These are phyloP conservation scores for Phytophthora ohioensis DNA, from an alignment of 352 stramenopile species.

Conservation along the genomic window DNA sequence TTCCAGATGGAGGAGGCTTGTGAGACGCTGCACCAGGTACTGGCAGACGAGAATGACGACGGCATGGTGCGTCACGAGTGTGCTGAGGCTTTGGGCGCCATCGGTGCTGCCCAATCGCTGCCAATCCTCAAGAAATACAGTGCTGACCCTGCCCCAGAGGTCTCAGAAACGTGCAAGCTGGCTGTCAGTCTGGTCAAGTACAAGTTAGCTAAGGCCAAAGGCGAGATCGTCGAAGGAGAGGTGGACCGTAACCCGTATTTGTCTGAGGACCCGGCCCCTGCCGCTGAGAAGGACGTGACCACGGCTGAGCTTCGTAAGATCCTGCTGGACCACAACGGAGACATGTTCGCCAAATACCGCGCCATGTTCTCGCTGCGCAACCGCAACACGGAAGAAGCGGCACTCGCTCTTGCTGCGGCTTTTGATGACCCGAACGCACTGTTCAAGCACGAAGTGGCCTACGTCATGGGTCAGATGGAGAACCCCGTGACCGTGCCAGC, in stretches of 20 bases:
- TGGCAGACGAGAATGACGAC: slow-evolving; percentile 91
- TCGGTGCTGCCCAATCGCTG: slow-evolving; percentile 88
- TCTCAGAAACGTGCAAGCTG: slow-evolving; percentile 96
- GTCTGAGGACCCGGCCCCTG: slow-evolving; percentile 96
- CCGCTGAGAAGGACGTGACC: slow-evolving; percentile 73
- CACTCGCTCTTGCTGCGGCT: slow-evolving; percentile 73
- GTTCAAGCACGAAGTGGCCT: slow-evolving; percentile 93
- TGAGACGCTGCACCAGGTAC: slow-evolving; percentile 75
- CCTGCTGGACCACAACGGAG: slow-evolving; percentile 84
- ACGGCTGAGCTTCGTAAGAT: slow-evolving; percentile 86
- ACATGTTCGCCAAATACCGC: slow-evolving; percentile 95
- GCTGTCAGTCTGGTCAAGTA: slow-evolving; percentile 94
- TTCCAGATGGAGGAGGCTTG: slow-evolving; percentile 93
- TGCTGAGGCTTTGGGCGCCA: slow-evolving; percentile 97
- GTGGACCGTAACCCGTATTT: slow-evolving; percentile 93
- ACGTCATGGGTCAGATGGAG: slow-evolving; percentile 95
- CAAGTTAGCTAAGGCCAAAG: slow-evolving; percentile 74
- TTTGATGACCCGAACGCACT: slow-evolving; percentile 86
- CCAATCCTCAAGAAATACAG: slow-evolving; percentile 88
- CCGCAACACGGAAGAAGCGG: slow-evolving; percentile 91
- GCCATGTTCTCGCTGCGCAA: slow-evolving; percentile 99
- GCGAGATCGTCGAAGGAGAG: slow-evolving; percentile 59
- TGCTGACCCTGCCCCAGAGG: slow-evolving; percentile 85
- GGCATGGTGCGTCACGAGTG: slow-evolving; percentile 94
- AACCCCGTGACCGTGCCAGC: slow-evolving; percentile 86